Base-by-base conservation (phyloP, 2,329 filamentous ascomycete genomes). In the Ascochyta rabiei region DNA sequence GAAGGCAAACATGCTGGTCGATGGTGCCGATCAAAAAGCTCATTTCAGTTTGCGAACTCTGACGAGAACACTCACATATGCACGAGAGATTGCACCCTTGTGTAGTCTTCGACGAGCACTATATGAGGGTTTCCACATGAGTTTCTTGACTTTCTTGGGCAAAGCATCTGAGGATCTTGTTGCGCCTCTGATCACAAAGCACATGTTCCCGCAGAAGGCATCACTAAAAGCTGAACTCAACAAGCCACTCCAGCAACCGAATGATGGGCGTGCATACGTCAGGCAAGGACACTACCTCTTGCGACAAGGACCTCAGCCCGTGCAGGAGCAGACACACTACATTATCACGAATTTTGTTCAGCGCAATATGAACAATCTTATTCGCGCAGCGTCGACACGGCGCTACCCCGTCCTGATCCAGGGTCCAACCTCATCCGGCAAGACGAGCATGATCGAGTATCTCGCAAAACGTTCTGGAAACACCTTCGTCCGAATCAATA, bases 401-500 rank as follows among this genome's bases (percentile, higher is more conserved):
- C 86, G 90, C 43, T 99, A 96, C 72, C 96, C 95, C 0, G 91
- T 99, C 43, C 82, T 99, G 9, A 89, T 99, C 18, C 95, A 99
- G 75, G 95, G 95, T 3, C 95, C 96, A 12, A 99, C 95, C 0
- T 99, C 96, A 5, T 90, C 93, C 12, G 95, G 95, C 61, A 99
- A 99, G 77, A 99, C 95, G 0, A 98, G 93, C 75, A 99, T 99
- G 95, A 96, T 99, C 37, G 93, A 98, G 75, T 97, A 96, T 72
- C 83, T 99, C 33, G 93, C 96, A n/a, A 95, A 96, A 69, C 89
- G 90, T 50, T 98, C 92, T 26, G 95, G 96, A 3, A 96, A 99
- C 73, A 95, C 90, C 69, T 99, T 98, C 70, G 92, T 99, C 38
- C 87, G 95, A 56, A 99, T 99, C 80, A 99, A 99, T 78, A 99